Conservation (phyloP, 331 rosid genomes). For the Malus hybrid region DNA sequence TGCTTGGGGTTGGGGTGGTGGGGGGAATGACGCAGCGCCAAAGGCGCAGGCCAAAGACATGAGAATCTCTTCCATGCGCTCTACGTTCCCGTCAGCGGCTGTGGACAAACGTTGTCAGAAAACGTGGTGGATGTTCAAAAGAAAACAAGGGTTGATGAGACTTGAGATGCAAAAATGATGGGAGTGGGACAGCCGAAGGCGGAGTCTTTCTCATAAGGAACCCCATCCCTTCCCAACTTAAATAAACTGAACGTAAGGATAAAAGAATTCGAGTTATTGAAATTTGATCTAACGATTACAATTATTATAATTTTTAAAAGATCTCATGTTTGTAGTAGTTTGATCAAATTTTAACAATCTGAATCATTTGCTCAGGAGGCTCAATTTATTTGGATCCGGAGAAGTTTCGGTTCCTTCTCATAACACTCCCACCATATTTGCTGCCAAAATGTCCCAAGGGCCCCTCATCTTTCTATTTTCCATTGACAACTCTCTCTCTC, state of each 20-base stretch:
- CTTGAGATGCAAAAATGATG: constrained; percentile 34
- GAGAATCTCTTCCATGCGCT: constrained; percentile 7
- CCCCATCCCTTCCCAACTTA: fast-evolving
- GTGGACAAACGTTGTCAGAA: not conserved
- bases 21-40: constrained; percentile 41
- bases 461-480: not conserved
- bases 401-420: not conserved
- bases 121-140: not conserved
- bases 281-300: fast-evolving
- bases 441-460: constrained; percentile 22
- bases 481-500: constrained; percentile 10
- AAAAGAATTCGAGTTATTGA: fast-evolving
- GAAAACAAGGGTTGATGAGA: constrained; percentile 35
- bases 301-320: no score
- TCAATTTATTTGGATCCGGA: fast-evolving
- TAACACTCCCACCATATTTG: constrained; percentile 43
- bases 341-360: fast-evolving
- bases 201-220: no score
- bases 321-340: fast-evolving
- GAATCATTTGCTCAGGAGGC: fast-evolving
- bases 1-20: not conserved
- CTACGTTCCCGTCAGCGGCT: not conserved
- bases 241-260: fast-evolving
- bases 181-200: not conserved
- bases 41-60: constrained; percentile 38